Evolutionary conservation across 352 stramenopile genomes (phyloP).

Genomic region (Phytophthora pistaciae): DNA sequence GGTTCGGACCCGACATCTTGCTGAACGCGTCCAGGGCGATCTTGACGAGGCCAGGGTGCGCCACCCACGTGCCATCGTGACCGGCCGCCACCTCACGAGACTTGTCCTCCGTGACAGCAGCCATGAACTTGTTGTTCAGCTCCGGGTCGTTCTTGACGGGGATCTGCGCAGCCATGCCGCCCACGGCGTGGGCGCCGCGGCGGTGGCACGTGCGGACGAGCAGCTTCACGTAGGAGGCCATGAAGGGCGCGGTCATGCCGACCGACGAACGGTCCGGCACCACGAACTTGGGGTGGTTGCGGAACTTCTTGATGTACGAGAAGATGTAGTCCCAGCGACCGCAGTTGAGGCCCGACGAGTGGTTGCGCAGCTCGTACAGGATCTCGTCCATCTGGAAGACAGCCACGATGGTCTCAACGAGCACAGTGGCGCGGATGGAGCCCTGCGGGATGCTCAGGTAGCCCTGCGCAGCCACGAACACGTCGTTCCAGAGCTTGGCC

Average conservation of each 20-base stretch:
- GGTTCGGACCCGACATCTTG: slow-evolving; percentile 94
- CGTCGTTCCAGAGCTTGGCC: slow-evolving; percentile 97
- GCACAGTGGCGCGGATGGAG: slow-evolving; percentile 93
- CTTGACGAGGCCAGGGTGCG: slow-evolving; percentile 94
- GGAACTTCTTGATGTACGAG: slow-evolving; percentile 97
- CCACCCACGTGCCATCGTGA: slow-evolving; percentile 97
- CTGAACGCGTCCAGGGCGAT: slow-evolving; percentile 95
- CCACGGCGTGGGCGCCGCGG: slow-evolving; percentile 96
- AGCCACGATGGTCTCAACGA: slow-evolving; percentile 98
- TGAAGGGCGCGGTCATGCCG: slow-evolving; percentile 95
- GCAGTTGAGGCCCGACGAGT: slow-evolving; percentile 97
- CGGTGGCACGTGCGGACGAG: slow-evolving; percentile 96
- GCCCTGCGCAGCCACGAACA: slow-evolving; percentile 94
- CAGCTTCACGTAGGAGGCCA: slow-evolving; percentile 95
- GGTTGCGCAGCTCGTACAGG: slow-evolving; percentile 95
- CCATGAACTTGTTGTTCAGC: slow-evolving; percentile 92
- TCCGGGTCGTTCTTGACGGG: slow-evolving; percentile 94
- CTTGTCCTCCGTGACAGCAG: slow-evolving; percentile 92
- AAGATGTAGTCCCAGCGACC: slow-evolving; percentile 98
- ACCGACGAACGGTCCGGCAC: slow-evolving; percentile 94
- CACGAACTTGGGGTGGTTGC: slow-evolving; percentile 92
- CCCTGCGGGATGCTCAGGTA: slow-evolving; percentile 93
- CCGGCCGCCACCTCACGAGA: slow-evolving; percentile 90
- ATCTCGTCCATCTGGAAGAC: slow-evolving; percentile 98
- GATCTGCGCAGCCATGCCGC: slow-evolving; percentile 98